Conservation (phyloP, 2,329 filamentous ascomycete species). For the Pestalotiopsis sp. region DNA sequence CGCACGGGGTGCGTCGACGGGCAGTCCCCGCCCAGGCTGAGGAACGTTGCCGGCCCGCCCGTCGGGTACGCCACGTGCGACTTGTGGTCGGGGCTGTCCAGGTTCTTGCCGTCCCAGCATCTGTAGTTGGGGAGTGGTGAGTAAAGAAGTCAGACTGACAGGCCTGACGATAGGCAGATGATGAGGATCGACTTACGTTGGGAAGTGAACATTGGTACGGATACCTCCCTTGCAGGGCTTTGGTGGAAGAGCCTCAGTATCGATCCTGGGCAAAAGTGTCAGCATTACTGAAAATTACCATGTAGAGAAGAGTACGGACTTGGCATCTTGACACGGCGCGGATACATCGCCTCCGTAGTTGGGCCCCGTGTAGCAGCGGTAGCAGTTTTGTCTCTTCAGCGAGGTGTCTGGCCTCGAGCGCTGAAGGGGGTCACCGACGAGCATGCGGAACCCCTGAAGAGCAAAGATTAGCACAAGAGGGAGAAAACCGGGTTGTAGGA, state of each 20-base stretch:
- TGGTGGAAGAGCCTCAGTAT: background rate
- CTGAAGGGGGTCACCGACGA: conserved; percentile 39
- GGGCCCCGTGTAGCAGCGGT: conserved; percentile 30
- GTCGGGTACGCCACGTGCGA: conserved; percentile 53
- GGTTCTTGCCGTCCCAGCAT: conserved; percentile 55
- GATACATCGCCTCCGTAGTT: conserved; percentile 2
- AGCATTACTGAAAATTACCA: background rate
- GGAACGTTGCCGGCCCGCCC: conserved; percentile 17
- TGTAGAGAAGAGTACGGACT: background rate
- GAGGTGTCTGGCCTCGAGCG: conserved; percentile 13
- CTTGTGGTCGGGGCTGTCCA: conserved; percentile 49
- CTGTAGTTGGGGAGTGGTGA: conserved; percentile 44
- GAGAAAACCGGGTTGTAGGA: background rate
- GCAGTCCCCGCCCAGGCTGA: conserved; percentile 44
- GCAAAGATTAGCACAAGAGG: background rate
- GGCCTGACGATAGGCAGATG: background rate
- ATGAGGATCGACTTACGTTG: conserved; percentile 16
- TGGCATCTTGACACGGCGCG: conserved; percentile 1
- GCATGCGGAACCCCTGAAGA: conserved; percentile 46
- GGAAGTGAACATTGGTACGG: conserved; percentile 3
- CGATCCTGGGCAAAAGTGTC: background rate
- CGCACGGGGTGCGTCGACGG: conserved; percentile 52
- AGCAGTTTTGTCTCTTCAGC: conserved; percentile 36
- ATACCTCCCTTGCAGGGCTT: conserved; percentile 4
- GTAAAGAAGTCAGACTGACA: conserved; percentile 44